Evolutionary conservation across 768 basidiomycete genomes (phyloP).

Genomic region (Xanthoconium stramineum): DNA sequence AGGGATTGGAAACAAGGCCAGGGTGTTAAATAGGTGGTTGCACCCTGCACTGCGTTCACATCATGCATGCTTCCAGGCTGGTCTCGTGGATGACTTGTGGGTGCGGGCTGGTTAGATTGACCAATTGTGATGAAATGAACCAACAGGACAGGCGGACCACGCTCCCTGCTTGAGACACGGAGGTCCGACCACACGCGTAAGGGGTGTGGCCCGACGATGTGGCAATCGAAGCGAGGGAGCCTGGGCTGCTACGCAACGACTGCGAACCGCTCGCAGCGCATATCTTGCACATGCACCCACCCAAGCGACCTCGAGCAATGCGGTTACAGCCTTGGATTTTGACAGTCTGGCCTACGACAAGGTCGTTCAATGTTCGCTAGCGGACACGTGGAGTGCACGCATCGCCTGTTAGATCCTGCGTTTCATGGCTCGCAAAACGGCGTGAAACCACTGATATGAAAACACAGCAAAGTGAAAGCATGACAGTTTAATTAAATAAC

Average conservation of each 20-base stretch:
- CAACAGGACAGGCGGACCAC: conserved; percentile 25
- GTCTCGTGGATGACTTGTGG: conserved; percentile 30
- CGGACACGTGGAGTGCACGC: conserved; percentile 28
- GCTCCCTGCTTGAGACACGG: conserved; percentile 21
- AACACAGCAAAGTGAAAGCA: conserved; percentile 31
- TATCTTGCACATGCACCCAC: conserved; percentile 17
- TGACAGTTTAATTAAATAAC: conserved; percentile 8
- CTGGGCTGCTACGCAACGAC: conserved; percentile 4
- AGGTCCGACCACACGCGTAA: conserved; percentile 26
- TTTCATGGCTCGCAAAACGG: conserved; percentile 22
- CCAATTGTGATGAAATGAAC: conserved; percentile 23
- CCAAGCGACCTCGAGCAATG: conserved; percentile 11
- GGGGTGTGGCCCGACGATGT: conserved; percentile 22
- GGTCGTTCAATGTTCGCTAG: neutral
- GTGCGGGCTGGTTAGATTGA: conserved; percentile 28
- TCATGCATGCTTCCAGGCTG: conserved; percentile 36
- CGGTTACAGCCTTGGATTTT: conserved; percentile 6
- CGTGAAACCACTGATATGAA: conserved; percentile 31
- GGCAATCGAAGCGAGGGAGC: conserved; percentile 14
- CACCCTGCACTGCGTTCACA: conserved; percentile 40
- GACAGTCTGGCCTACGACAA: neutral
- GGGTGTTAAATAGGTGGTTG: conserved; percentile 34
- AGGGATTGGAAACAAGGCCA: conserved; percentile 36
- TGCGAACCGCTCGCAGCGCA: conserved; percentile 7
- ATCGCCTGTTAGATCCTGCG: conserved; percentile 19